Evolutionary conservation across 305 asterid genomes (phyloP), one percentile per base, ranked within the genome.

Genomic region (Fraxinus baroniana): DNA sequence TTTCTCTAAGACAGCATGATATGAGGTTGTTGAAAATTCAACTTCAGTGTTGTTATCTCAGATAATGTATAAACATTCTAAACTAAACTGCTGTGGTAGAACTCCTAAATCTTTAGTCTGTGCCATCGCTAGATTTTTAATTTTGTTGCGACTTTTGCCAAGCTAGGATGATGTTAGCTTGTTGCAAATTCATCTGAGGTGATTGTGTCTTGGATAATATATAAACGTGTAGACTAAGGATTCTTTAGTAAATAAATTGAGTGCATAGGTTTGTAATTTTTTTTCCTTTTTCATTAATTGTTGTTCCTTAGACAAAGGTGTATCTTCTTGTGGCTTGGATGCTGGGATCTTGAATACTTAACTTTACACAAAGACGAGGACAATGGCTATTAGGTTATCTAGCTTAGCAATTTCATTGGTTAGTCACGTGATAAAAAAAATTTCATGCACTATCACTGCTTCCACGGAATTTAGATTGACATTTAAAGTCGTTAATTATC

Each of bases 381-480:
- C 22, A 15, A 2, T 71, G 37, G 20, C 26, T 71, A 24, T 71
- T 30, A 71, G 20, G 12, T 71, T 71, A 71, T 71, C 76, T 13
- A 71, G 44, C 76, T 71, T 30, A 71, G 44, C 44, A 32, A 32
- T 71, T 70, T 64, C 73, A 32, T 71, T 32, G 76, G 76, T 15
- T 32, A n/a, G 36, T 30, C 41, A 71, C 13, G 4, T 15, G 76
- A 71, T 32, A 71, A 17, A 32, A 13, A 71, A 30, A 41, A 15
- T 66, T 30, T 22, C 39, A 71, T 32, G 76, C 44, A 32, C 76
- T 32, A 6, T 5, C 33, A 75, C 68, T 81, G 22, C 44, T 74
- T 74, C 60, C 32, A 52, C 72, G 37, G 20, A n/a, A n/a, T 77
- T 79, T 77, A 32, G 30, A 79, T 62, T 68, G 41, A 78, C 26